These are phyloP conservation scores for Wallacemonas sp. DNA, from an alignment of 208 protist species.

Conservation along the genomic window DNA sequence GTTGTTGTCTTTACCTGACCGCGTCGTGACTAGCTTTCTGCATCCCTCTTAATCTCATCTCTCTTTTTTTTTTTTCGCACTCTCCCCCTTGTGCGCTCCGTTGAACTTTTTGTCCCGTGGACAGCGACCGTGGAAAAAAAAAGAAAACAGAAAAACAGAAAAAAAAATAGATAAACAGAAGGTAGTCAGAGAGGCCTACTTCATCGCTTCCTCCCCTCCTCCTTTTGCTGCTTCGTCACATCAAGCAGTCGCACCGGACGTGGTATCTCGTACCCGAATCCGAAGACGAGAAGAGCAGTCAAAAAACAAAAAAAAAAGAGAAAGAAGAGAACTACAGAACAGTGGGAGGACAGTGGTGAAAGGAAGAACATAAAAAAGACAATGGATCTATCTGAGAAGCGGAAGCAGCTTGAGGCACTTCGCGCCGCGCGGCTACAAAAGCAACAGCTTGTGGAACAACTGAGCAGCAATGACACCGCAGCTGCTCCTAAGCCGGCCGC, in stretches of 20 bases:
- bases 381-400: slow-evolving; percentile 72
- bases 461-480: slow-evolving; percentile 2
- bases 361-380: background rate
- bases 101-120: background rate
- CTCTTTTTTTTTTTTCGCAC: background rate
- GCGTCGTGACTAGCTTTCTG: no score
- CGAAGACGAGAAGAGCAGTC: no score
- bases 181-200: background rate
- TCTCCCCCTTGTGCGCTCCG: background rate
- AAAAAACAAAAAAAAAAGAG: no score
- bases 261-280: no score
- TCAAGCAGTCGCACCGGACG: background rate
- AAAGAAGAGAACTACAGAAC: no score
- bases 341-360: no score
- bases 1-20: background rate
- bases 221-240: background rate
- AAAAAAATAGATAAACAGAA: background rate
- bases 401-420: slow-evolving; percentile 57
- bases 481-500: background rate
- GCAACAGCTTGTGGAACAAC: slow-evolving; percentile 47
- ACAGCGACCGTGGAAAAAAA: background rate
- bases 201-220: background rate
- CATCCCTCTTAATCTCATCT: background rate
- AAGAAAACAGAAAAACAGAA: background rate
- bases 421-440: slow-evolving; percentile 58